Base-by-base conservation (phyloP, 805 yeast species). In the Metschnikowia dekortorum region DNA sequence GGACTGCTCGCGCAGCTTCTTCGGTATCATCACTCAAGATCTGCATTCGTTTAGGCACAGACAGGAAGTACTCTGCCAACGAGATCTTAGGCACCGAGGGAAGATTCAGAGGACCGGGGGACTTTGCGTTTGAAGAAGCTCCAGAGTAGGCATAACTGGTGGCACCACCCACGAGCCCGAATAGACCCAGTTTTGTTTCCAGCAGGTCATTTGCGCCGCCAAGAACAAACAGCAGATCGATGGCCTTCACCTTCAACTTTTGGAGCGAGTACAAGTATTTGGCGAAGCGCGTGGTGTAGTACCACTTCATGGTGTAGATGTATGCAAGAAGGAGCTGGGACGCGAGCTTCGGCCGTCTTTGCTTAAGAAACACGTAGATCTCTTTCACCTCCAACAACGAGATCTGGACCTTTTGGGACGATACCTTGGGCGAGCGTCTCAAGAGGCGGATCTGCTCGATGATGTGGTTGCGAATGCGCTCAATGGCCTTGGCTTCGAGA, bases 221-320 rank as follows among this genome's bases (percentile, higher is more conserved):
- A 46, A 87, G 68, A 1, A 85, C 74, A 46, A 75, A 74, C 42
- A 73, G 73, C 50, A 71, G 75, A 54, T 85, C 94, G 8, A 85
- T 79, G 22, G 68, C 68, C 46, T 76, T 74, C 14, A 84, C 55
- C 39, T 77, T 80, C 51, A 89, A 66, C 56, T 81, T 82, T 52
- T 87, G 87, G 46, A 91, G 67, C 0, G 95, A 82, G 53, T 84
- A 80, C 36, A 84, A 66, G 67, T 90, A 91, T 54, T 90, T 81
- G 14, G 84, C 82, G 61, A 91, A 92, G 57, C 87, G 80, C 50
- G 85, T 79, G 51, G 78, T 75, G 65, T 94, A 94, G 69, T 92
- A 94, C 99, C 99, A 94, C 60, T 80, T 75, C 88, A 94, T 91
- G 2, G 98, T 92, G 60, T 83, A 83, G 16, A 84, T 70, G 64